phyloP scores from a whole-genome alignment of 768 basidiomycete species.

The Tylopilus subfusipes region DNA sequence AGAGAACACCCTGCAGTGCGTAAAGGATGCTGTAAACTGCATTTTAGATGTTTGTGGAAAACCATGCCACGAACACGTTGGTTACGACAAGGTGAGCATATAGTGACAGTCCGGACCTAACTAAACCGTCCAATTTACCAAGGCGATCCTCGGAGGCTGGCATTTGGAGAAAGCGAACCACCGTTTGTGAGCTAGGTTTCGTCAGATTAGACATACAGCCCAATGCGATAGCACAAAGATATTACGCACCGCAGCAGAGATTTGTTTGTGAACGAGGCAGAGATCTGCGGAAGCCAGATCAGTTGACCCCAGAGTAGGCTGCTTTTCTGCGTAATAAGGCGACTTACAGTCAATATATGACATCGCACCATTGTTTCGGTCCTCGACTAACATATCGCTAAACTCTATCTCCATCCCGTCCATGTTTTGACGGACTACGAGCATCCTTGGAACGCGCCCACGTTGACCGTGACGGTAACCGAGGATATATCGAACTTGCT shows the following conservation, averaged over 20 bases:
- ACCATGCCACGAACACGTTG: constrained; percentile 2
- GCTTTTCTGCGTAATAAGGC: not conserved
- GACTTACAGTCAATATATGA: constrained; percentile 84
- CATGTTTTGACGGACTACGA: constrained; percentile 86
- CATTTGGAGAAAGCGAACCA: constrained; percentile 23
- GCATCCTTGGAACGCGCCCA: constrained; percentile 54
- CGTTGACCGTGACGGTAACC: constrained; percentile 57
- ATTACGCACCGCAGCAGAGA: constrained; percentile 25
- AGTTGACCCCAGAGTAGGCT: not conserved
- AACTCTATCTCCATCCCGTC: constrained; percentile 95
- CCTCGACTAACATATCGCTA: constrained; percentile 95
- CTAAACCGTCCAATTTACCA: constrained; percentile 22
- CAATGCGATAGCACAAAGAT: not conserved
- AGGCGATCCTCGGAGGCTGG: constrained; percentile 32
- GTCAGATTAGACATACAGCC: constrained; percentile 1
- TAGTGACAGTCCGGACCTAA: not conserved
- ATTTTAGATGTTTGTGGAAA: constrained; percentile 6
- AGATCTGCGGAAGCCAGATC: constrained; percentile 21
- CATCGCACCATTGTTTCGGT: constrained; percentile 94
- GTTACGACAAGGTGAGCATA: constrained; percentile 8
- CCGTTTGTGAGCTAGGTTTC: constrained; percentile 29
- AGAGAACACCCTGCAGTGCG: not conserved
- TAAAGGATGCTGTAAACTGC: not conserved
- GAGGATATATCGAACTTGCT: constrained; percentile 85
- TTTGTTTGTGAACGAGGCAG: constrained; percentile 35